Evolutionary conservation across 2,329 filamentous ascomycete species (phyloP), one percentile per base, ranked within the genome.

Genomic region (Penicillium sp.): DNA sequence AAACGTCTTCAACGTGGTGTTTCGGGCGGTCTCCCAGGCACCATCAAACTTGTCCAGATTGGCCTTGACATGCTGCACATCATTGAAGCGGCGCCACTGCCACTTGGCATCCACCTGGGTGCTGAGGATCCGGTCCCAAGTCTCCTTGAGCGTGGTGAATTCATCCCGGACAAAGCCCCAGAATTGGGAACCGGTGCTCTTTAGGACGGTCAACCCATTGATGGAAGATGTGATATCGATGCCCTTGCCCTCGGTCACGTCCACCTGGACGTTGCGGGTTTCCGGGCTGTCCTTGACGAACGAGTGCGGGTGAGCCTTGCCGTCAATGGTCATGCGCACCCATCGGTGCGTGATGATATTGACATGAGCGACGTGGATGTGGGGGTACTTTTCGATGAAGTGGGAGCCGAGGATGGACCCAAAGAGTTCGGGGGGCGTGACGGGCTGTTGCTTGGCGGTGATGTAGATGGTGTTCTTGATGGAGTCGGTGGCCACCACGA

Each of bases 391-490:
- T 61, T 87, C 79, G 65, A 96, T 73, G 74, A 97, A 97, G 77
- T 98, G 93, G 57, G 82, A 79, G 60, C 87, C 90, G 45, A 98
- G 76, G 60, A 87, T 86, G 62, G 85, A 81, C 57, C 87, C 91
- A 69, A 88, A 98, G 54, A 95, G 83, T 76, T 98, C 93, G 0
- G 93, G 91, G 12, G 93, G 90, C 59, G 85, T 89, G 61, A 98
- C 86, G 32, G 90, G 88, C 75, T 94, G 79, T 73, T 94, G 85
- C 76, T 95, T 96, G 65, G 93, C 91, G 66, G 88, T 85, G 73
- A 98, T 90, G 77, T 93, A 95, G 66, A 88, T 84, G 61, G 87
- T 97, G 74, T 98, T 95, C 77, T 98, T 98, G 75, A 97, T 95
- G 26, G 90, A 91, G 73, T 98, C 93, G 52, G 93, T 98, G 55